Evolutionary conservation across 495 filamentous ascomycete genomes (phyloP).

Genomic region (Neurospora pannonica): DNA sequence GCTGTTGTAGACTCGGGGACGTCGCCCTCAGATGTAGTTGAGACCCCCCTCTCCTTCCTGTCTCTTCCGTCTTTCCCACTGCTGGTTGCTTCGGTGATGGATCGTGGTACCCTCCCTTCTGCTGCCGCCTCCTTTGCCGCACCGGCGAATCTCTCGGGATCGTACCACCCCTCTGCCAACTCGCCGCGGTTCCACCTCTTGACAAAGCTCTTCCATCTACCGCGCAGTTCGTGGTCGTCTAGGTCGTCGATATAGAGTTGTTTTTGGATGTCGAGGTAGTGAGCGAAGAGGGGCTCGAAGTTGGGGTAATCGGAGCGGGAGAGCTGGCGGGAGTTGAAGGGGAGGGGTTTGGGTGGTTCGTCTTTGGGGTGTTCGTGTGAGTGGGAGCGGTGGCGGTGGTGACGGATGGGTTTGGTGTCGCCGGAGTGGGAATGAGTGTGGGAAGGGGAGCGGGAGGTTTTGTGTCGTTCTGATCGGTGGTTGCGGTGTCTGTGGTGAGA

Average conservation of each 20-base stretch:
- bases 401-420: neutral
- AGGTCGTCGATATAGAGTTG: conserved; percentile 53
- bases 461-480: conserved; percentile 4
- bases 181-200: conserved; percentile 92
- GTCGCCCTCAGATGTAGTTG: neutral
- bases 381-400: conserved; percentile 1
- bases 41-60: neutral
- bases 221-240: conserved; percentile 58
- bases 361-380: neutral
- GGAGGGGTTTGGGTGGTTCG: conserved; percentile 36
- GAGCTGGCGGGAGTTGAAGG: conserved; percentile 55
- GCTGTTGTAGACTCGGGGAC: neutral
- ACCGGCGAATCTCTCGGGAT: conserved; percentile 52
- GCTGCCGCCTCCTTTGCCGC: conserved; percentile 16
- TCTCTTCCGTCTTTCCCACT: neutral
- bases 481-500: neutral
- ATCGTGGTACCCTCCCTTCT: neutral
- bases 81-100: neutral
- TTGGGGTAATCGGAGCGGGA: conserved; percentile 52
- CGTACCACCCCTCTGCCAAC: conserved; percentile 91
- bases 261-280: conserved; percentile 91
- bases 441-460: neutral
- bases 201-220: conserved; percentile 90
- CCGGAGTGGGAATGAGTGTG: conserved; percentile 11
- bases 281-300: conserved; percentile 65